Conservation (phyloP, 805 yeast genomes). For the Metschnikowia lachancei region DNA sequence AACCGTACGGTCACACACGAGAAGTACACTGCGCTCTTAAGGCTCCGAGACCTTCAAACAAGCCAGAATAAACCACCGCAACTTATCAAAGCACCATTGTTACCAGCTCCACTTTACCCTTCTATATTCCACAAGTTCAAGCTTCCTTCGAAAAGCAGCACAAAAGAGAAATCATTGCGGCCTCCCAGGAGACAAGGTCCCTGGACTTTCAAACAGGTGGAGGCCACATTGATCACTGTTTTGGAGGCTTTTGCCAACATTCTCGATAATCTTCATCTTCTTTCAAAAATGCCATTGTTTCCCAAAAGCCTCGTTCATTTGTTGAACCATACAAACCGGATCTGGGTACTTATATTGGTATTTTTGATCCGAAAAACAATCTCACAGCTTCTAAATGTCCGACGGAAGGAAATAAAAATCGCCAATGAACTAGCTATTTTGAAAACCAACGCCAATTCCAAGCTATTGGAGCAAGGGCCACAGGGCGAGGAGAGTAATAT, state of each 20-base stretch:
- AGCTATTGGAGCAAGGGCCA: slow-evolving; percentile 22
- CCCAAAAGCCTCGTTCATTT: slow-evolving; percentile 32
- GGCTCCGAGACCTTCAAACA: slow-evolving; percentile 23
- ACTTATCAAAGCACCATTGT: slow-evolving; percentile 15
- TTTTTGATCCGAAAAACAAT: slow-evolving; percentile 42
- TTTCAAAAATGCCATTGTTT: slow-evolving; percentile 43
- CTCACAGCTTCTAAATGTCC: slow-evolving; percentile 40
- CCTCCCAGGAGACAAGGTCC: slow-evolving; percentile 3
- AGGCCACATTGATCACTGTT: slow-evolving; percentile 27
- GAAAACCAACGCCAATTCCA: slow-evolving; percentile 22
- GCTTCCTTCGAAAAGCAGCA: slow-evolving; percentile 14
- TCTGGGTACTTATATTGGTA: slow-evolving; percentile 42
- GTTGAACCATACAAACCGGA: slow-evolving; percentile 41
- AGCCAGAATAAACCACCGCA: not conserved
- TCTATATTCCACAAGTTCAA: slow-evolving; percentile 35
- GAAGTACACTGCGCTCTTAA: slow-evolving; percentile 32
- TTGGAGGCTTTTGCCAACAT: slow-evolving; percentile 39
- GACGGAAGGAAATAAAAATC: slow-evolving; percentile 39
- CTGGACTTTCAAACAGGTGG: slow-evolving; percentile 33
- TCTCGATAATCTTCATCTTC: slow-evolving; percentile 41
- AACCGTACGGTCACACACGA: slow-evolving; percentile 38
- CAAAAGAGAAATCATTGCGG: not conserved
- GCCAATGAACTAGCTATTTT: slow-evolving; percentile 35
- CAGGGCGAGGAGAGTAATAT: slow-evolving; percentile 24
- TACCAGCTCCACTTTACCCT: slow-evolving; percentile 34